Base-by-base conservation (phyloP, 176 grass and related monocot species). In the Coix lacrymajobi region DNA sequence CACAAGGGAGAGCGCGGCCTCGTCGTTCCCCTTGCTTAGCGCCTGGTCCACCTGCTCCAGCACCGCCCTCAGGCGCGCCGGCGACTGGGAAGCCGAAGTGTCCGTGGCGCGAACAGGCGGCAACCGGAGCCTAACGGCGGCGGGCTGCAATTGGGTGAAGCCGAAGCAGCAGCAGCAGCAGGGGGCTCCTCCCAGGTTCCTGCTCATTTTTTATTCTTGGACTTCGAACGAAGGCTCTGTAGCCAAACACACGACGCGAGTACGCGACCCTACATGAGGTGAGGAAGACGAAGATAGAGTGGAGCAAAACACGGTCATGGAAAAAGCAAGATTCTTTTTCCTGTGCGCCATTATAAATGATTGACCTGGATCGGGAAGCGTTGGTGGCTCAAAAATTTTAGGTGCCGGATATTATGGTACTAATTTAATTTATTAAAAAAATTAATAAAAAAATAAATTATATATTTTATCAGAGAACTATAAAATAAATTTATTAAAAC, bases 21-120 rank as follows among this genome's bases (percentile, higher is more conserved):
- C 81, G 52, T 97, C 95, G 75, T 92, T 85, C 25, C 90, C 88
- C 62, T 83, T 86, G 19, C 65, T 79, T 8, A 94, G 90, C 40
- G 87, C 75, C 81, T 89, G 84, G 81, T 94, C 90, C n/a, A 97
- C 84, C 85, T 84, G 73, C 71, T 84, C 73, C 20, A 97, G 81
- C 70, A 89, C 69, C 37, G 29, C 69, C 69, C 69, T 80, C 76
- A 75, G 45, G 26, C 29, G 62, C 62, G 40, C 32, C 24, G 51
- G 34, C 17, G 87, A 38, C 70, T 81, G 51, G 9, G 82, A 69
- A 49, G 87, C 48, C 13, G 81, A 70, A 52, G 81, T 76, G 77
- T 84, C 78, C 9, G 77, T 49, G n/a, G 82, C 70, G 38, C 87
- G 62, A 16, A 71, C 62, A 48, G 70, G 62, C 33, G 39, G 70